Base-by-base conservation (phyloP, 805 yeast genomes). In the Candida ipomoeae region DNA sequence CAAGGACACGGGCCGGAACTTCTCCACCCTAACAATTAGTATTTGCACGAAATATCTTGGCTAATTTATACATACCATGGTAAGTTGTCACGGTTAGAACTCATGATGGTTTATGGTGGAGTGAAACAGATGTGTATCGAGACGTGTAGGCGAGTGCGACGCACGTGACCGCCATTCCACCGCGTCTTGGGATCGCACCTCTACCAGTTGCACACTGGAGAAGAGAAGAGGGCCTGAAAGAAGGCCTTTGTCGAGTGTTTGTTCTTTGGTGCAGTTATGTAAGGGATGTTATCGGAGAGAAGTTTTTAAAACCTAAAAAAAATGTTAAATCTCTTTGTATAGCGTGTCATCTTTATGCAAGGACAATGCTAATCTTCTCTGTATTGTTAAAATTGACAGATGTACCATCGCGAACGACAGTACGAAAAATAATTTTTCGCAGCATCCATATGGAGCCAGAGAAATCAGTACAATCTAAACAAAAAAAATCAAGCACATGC, bases 291-390 rank as follows among this genome's bases (percentile, higher is more conserved):
- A 6, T 15, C 3, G 8, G 17, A 20, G 8, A 0, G 4, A 5
- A 7, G 18, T 7, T 14, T 13, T 31, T 11, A 11, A 14, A 40
- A 40, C 26, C n/a, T n/a, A 87, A 89, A 89, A 88, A 88, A 86
- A 84, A 79, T 73, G 76, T 73, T 81, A 87, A 89, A 92, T 91
- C 98, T 92, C 97, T 92, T 92, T 92, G 97, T 89, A 90, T 85
- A 91, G 97, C 97, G 97, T 95, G 97, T 91, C 98, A 92, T 92
- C 98, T 97, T 94, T 94, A 94, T 92, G 98, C 98, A 92, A 97
- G 98, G 98, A 97, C 97, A 96, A 95, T 94, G 98, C 98, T 92
- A 91, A 92, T 94, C 98, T 92, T 92, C 99, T 92, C 98, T 92
- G 99, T 92, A 92, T 92, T 90, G 96, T 92, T 91, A 96, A 85